These are phyloP conservation scores for Pezicula radicicola DNA, from an alignment of 2,329 filamentous ascomycete genomes.

Conservation along the genomic window DNA sequence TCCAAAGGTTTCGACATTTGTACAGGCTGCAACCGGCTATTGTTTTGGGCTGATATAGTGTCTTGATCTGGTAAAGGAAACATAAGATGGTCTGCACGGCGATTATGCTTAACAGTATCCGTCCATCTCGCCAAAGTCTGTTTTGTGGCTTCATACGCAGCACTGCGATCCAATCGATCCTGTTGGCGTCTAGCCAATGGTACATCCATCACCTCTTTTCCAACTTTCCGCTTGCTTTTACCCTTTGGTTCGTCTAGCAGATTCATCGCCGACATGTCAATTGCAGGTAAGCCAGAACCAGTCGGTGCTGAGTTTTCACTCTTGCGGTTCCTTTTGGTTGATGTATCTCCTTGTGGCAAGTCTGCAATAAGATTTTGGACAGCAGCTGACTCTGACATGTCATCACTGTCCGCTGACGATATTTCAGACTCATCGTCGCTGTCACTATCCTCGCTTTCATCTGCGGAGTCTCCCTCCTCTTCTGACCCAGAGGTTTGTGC, in stretches of 20 bases:
- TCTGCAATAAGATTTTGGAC: slow-evolving; percentile 68
- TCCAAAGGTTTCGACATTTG: slow-evolving; percentile 65
- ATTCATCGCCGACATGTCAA: slow-evolving; percentile 77
- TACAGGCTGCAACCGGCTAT: slow-evolving; percentile 62
- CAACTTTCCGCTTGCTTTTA: slow-evolving; percentile 46
- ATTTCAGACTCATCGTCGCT: slow-evolving; percentile 54
- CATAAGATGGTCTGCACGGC: slow-evolving; percentile 82
- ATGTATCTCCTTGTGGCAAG: slow-evolving; percentile 43
- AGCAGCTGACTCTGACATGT: slow-evolving; percentile 51
- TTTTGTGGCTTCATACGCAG: slow-evolving; percentile 87
- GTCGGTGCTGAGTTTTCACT: slow-evolving; percentile 7
- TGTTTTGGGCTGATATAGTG: slow-evolving; percentile 54
- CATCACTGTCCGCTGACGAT: slow-evolving; percentile 43
- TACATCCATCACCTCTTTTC: slow-evolving; percentile 71
- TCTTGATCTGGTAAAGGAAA: slow-evolving; percentile 80
- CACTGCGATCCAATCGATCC: slow-evolving; percentile 75
- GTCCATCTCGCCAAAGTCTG: slow-evolving; percentile 89
- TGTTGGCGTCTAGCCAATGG: slow-evolving; percentile 85
- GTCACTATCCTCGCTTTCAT: slow-evolving; percentile 48
- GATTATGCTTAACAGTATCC: slow-evolving; percentile 92
- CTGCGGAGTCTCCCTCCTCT: slow-evolving; percentile 49
- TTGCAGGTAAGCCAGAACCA: slow-evolving; percentile 52
- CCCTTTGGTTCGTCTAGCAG: slow-evolving; percentile 62
- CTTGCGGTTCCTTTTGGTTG: slow-evolving; percentile 17
- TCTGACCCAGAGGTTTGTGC: slow-evolving; percentile 23